Conservation (phyloP, 2,329 filamentous ascomycete genomes). For the Pseudopyrenochaeta lycopersici region DNA sequence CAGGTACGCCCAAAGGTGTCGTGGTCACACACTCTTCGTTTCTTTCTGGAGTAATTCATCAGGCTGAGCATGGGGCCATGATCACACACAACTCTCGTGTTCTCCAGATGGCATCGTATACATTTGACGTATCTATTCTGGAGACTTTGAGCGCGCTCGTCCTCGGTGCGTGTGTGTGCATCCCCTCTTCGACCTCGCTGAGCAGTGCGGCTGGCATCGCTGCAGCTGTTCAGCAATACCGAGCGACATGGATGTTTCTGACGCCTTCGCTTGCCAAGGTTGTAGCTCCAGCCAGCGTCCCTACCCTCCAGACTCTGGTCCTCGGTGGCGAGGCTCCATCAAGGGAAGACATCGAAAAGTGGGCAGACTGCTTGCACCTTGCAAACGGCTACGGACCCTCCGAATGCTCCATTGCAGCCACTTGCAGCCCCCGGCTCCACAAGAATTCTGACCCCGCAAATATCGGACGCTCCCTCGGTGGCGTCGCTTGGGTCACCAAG, state of each 20-base stretch:
- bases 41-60: background rate
- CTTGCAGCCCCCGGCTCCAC: constrained; percentile 5
- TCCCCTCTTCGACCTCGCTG: too few species aligned
- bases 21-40: constrained; percentile 69
- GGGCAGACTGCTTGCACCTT: constrained; percentile 26
- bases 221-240: constrained; percentile 53
- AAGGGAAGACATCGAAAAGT: constrained; percentile 48
- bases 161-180: constrained; percentile 58
- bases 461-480: constrained; percentile 22
- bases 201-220: constrained; percentile 53
- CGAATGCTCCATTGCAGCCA: too few species aligned
- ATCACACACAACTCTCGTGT: background rate
- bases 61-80: background rate
- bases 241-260: constrained; percentile 8
- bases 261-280: constrained; percentile 36
- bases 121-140: constrained; percentile 61
- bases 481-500: constrained; percentile 42
- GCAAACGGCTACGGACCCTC: constrained; percentile 17
- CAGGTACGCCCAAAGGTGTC: constrained; percentile 65
- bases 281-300: constrained; percentile 44
- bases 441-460: background rate
- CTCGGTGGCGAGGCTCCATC: constrained; percentile 51
- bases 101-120: constrained; percentile 20
- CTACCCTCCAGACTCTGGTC: constrained; percentile 50
- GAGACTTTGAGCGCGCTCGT: constrained; percentile 60